A percentile compares a stretch with the other conserved stretches of the same genome.
Evolutionary conservation across 345 rosid species (phyloP).

Genomic region (Aquilaria sinensis): DNA sequence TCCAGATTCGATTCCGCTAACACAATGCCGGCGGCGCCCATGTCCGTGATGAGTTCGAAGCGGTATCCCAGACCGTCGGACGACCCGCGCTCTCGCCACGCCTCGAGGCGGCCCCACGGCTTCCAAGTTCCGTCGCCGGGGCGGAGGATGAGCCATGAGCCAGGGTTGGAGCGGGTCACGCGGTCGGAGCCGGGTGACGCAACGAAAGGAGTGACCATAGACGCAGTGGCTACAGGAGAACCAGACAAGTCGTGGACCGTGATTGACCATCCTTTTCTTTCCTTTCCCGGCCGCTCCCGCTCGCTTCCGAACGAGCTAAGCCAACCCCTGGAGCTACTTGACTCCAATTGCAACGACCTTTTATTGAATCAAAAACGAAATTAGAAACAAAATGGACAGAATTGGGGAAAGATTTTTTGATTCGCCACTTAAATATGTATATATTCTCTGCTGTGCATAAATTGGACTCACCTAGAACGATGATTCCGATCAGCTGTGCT

Average conservation of each 20-base stretch:
- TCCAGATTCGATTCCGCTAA: constrained; percentile 65
- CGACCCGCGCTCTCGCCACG: constrained; percentile 87
- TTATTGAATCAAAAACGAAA: background rate
- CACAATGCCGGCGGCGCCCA: constrained; percentile 59
- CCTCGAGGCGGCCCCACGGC: constrained; percentile 92
- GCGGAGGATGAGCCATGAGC: constrained; percentile 84
- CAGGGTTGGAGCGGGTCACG: constrained; percentile 87
- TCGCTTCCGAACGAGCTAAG: constrained; percentile 80
- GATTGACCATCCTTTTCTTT: constrained; percentile 89
- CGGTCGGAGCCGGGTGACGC: constrained; percentile 85
- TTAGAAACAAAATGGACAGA: background rate
- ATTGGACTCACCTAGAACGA: constrained; percentile 54
- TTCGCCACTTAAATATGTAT: no score
- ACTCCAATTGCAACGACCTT: constrained; percentile 60
- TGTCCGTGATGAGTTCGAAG: constrained; percentile 67
- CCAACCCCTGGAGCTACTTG: constrained; percentile 55
- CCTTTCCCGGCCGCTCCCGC: constrained; percentile 64
- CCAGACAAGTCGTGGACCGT: constrained; percentile 91
- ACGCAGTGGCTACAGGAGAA: constrained; percentile 81
- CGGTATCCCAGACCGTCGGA: constrained; percentile 71
- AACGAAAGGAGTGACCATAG: constrained; percentile 79
- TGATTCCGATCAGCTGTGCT: constrained; percentile 59
- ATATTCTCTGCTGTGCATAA: no score
- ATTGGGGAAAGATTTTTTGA: background rate
- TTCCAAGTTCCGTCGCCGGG: constrained; percentile 81